These are phyloP conservation scores for Didymella keratinophila DNA, from an alignment of 2,329 filamentous ascomycete species.

Conservation along the genomic window DNA sequence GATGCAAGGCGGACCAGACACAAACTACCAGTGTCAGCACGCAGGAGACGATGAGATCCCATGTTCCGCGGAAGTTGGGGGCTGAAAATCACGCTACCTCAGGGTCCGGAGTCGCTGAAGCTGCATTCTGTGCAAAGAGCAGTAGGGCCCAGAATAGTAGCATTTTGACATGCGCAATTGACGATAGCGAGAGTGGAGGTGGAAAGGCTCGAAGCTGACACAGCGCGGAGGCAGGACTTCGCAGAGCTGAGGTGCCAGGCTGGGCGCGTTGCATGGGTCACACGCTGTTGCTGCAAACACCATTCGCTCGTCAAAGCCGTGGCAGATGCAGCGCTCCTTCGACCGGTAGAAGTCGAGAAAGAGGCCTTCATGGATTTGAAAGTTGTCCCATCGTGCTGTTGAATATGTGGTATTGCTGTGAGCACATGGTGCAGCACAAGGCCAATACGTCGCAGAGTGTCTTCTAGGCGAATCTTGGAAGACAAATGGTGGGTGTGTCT, in stretches of 20 bases:
- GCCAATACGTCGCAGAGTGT: background rate
- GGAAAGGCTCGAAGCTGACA: background rate
- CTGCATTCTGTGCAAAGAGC: conserved; percentile 17
- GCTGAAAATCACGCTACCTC: conserved; percentile 31
- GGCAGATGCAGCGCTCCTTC: background rate
- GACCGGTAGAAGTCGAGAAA: background rate
- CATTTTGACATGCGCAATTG: conserved; percentile 1
- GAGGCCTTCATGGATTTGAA: background rate
- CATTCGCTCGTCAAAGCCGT: conserved; percentile 11
- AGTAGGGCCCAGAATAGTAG: conserved; percentile 13
- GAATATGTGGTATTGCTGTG: no score
- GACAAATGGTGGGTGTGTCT: background rate
- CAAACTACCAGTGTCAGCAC: conserved; percentile 33
- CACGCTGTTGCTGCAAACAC: conserved; percentile 1
- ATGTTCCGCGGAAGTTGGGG: conserved; percentile 30
- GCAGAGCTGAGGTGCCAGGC: conserved; percentile 4
- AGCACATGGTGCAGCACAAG: background rate
- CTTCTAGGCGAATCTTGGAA: background rate
- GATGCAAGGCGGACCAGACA: conserved; percentile 36
- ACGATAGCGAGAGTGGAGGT: background rate
- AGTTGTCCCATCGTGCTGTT: background rate
- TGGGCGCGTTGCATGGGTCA: conserved; percentile 4
- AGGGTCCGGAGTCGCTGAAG: conserved; percentile 7
- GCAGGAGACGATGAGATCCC: conserved; percentile 32
- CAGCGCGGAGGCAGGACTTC: background rate